Conservation (phyloP, 169 alveolate species). For the Plasmodium gonderi region DNA sequence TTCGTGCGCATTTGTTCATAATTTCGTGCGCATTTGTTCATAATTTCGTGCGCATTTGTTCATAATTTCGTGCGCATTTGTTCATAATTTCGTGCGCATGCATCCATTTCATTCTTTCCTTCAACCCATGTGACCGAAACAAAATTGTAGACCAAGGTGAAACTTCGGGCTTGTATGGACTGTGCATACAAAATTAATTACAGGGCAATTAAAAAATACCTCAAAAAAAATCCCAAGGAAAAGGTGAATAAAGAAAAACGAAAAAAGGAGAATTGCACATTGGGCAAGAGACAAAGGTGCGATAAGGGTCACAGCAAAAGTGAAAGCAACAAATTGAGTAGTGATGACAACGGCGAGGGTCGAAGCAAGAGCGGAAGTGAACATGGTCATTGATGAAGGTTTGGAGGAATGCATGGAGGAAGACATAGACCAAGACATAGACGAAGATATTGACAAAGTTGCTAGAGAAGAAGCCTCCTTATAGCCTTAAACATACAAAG, state of each 20-base stretch:
- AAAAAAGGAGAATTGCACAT: not conserved
- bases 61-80: too few species aligned
- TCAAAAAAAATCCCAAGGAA: constrained; percentile 31
- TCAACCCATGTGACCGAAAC: too few species aligned
- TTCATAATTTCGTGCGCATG: not conserved
- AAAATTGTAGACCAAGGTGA: constrained; percentile 35
- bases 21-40: too few species aligned
- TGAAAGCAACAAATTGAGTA: not conserved
- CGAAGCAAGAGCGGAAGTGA: not conserved
- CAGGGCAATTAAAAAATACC: constrained; percentile 48
- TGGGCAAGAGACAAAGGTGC: not conserved
- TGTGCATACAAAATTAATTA: constrained; percentile 57
- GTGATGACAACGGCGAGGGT: not conserved
- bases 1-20: too few species aligned
- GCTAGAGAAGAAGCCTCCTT: not conserved
- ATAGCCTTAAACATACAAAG: not conserved
- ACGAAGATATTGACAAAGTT: not conserved
- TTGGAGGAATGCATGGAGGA: not conserved
- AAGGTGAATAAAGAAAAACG: not conserved
- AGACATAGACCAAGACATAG: not conserved
- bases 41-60: too few species aligned
- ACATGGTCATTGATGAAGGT: too few species aligned
- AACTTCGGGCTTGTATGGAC: constrained; percentile 62
- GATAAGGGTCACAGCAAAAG: not conserved
- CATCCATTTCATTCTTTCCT: not conserved